Percentiles rank a stretch among this genome's conserved stretches.
Conservation (phyloP, 1,284 basidiomycete genomes). For the Austroboletus novae-zelandiae region DNA sequence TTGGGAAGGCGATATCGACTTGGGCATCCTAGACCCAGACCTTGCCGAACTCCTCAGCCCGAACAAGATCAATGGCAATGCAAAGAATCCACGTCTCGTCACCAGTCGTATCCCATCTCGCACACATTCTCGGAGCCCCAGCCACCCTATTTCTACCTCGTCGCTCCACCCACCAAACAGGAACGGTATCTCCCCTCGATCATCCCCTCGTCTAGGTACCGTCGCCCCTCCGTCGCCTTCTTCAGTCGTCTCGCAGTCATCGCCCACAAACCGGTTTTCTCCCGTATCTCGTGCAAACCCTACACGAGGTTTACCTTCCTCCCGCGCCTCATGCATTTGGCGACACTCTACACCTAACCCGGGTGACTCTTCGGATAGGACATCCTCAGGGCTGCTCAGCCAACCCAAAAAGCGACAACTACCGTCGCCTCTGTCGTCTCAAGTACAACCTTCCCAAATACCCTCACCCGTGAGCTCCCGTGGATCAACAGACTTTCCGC, state of each 20-base stretch:
- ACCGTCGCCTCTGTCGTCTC: slow-evolving; percentile 31
- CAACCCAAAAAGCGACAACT: slow-evolving; percentile 27
- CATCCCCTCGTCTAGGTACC: slow-evolving; percentile 15
- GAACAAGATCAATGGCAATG: slow-evolving; percentile 33
- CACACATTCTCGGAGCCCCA: slow-evolving; percentile 22
- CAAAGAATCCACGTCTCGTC: slow-evolving; percentile 20
- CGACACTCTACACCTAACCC: slow-evolving; percentile 27
- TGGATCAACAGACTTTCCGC: slow-evolving; percentile 20
- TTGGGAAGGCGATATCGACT: slow-evolving; percentile 46
- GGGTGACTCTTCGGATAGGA: slow-evolving; percentile 9
- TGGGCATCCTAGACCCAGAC: slow-evolving; percentile 57
- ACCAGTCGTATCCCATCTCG: slow-evolving; percentile 17
- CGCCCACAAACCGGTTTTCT: slow-evolving; percentile 25
- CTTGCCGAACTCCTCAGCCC: slow-evolving; percentile 61
- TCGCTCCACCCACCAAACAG: slow-evolving; percentile 1
- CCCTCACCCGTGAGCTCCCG: slow-evolving; percentile 34
- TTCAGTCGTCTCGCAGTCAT: slow-evolving; percentile 18
- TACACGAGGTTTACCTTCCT: slow-evolving; percentile 26
- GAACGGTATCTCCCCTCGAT: neutral
- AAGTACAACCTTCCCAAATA: slow-evolving; percentile 25
- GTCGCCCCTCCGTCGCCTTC: slow-evolving; percentile 12
- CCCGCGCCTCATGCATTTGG: slow-evolving; percentile 38
- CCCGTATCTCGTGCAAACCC: slow-evolving; percentile 21
- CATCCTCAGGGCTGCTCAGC: slow-evolving; percentile 11
- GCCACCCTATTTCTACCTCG: slow-evolving; percentile 10